A percentile compares a stretch with the other conserved stretches of the same genome.
Evolutionary conservation across 768 basidiomycete genomes (phyloP).

Genomic region (Kwoniella sp.): DNA sequence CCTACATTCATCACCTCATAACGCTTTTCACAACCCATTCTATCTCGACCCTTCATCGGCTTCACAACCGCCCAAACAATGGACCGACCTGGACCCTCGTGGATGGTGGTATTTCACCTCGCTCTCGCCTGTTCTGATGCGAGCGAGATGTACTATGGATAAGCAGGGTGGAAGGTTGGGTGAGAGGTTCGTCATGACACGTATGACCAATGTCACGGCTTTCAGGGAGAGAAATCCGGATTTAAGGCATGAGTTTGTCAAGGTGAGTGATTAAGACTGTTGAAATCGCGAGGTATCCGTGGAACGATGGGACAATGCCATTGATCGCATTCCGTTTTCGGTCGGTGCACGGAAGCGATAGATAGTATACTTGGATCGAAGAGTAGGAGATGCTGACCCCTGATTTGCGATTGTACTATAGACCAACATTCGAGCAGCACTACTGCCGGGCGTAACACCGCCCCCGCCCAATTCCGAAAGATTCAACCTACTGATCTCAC

Average conservation of each 20-base stretch:
- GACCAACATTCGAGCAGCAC: conserved; percentile 17
- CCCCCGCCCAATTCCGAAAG: conserved; percentile 4
- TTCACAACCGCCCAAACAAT: not conserved
- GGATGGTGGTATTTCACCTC: conserved; percentile 23
- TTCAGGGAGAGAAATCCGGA: conserved; percentile 16
- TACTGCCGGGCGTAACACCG: conserved; percentile 11
- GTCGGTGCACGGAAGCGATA: no score
- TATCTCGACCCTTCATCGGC: not conserved
- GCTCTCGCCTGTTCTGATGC: conserved; percentile 7
- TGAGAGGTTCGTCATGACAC: conserved; percentile 21
- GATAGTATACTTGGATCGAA: no score
- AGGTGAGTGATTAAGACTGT: no score
- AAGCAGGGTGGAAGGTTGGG: conserved; percentile 19
- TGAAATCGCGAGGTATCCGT: no score
- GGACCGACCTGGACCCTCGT: conserved; percentile 14
- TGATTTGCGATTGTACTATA: not conserved
- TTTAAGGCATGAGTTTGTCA: conserved; percentile 14
- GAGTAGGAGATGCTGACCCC: not conserved
- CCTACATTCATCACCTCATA: conserved; percentile 9
- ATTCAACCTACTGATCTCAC: conserved; percentile 13
- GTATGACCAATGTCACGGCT: conserved; percentile 10
- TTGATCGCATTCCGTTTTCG: no score
- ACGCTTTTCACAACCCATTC: conserved; percentile 16
- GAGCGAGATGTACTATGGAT: conserved; percentile 19
- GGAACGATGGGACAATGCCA: not conserved